A percentile compares a stretch with the other conserved stretches of the same genome.
Evolutionary conservation across 768 basidiomycete genomes (phyloP).

Genomic region (Suillus cothurnatus): DNA sequence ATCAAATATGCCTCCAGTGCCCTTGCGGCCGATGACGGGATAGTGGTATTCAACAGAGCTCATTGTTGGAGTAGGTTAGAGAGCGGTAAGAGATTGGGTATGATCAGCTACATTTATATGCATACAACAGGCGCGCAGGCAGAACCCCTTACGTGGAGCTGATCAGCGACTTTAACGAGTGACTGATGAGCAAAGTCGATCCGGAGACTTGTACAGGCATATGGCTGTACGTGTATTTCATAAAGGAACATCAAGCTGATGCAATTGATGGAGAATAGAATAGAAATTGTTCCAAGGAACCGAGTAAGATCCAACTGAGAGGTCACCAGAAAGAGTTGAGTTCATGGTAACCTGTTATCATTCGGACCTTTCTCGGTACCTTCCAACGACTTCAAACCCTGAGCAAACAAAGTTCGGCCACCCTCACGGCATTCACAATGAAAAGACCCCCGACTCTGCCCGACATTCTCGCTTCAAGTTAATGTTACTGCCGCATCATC

Average conservation of each 20-base stretch:
- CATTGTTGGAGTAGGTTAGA: neutral
- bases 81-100: neutral
- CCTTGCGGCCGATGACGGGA: constrained; percentile 23
- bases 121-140: neutral
- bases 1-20: constrained; percentile 18
- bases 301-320: no score
- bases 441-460: no score
- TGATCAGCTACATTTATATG: neutral
- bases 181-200: neutral
- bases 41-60: constrained; percentile 15
- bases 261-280: neutral
- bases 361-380: no score
- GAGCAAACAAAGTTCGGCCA: no score
- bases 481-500: no score
- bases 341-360: no score
- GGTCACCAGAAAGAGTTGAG: no score
- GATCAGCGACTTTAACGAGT: neutral
- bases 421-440: no score
- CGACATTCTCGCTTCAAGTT: no score
- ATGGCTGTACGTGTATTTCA: neutral
- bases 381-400: no score
- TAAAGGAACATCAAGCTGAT: neutral
- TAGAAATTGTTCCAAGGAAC: no score
- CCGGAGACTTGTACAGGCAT: neutral
- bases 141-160: neutral